phyloP scores from a whole-genome alignment of 1,139 yeast genomes.

The Zygoascus meyerae region DNA sequence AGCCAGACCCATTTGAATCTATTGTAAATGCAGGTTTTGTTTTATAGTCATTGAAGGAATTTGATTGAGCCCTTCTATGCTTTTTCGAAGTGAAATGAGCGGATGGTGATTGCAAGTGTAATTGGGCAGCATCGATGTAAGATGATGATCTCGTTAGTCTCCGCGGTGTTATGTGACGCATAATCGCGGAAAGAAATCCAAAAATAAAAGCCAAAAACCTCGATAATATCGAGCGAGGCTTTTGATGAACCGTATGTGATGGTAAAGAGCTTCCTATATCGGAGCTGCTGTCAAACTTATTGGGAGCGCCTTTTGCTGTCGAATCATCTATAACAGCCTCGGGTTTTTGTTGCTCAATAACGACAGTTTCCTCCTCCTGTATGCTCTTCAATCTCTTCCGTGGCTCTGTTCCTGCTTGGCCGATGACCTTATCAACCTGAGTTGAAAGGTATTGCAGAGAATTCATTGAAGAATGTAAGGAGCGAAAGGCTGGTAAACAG shows the following conservation, averaged over 20 bases:
- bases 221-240: no score
- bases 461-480: constrained; percentile 22
- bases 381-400: constrained; percentile 5
- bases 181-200: background rate
- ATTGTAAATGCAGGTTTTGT: constrained; percentile 1
- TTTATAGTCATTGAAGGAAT: background rate
- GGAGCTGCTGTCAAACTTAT: no score
- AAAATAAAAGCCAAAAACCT: background rate
- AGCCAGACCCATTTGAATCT: background rate
- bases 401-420: constrained; percentile 19
- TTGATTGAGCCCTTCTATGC: constrained; percentile 3
- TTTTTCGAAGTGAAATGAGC: background rate
- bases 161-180: constrained; percentile 1
- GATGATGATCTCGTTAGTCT: constrained; percentile 1
- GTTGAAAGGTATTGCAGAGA: constrained; percentile 31
- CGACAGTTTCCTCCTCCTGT: constrained; percentile 1
- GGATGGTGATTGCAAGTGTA: constrained; percentile 7
- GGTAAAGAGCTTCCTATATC: no score
- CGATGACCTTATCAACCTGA: constrained; percentile 30
- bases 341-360: background rate
- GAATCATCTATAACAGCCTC: background rate
- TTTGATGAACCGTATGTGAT: no score
- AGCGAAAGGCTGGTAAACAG: background rate
- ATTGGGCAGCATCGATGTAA: constrained; percentile 5
- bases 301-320: no score